Evolutionary conservation across 495 filamentous ascomycete genomes (phyloP).

Genomic region (Aspergillus sparsus): DNA sequence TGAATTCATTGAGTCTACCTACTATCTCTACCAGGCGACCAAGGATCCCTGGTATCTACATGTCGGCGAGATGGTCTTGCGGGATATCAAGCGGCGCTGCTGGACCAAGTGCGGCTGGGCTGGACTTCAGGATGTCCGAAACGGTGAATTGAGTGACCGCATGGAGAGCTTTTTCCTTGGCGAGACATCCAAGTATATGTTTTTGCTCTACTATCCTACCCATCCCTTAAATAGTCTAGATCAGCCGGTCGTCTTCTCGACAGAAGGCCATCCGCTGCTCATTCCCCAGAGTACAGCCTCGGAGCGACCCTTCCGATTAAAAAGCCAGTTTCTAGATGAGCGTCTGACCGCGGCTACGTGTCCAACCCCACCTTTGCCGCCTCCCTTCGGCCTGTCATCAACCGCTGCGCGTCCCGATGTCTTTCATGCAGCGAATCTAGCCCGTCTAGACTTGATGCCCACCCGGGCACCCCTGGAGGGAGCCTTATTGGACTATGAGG

Average conservation of each 20-base stretch:
- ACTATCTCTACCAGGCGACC: conserved; percentile 90
- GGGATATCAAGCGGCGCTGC: conserved; percentile 85
- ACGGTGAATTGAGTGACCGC: conserved; percentile 84
- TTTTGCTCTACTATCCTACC: conserved; percentile 78
- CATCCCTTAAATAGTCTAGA: conserved; percentile 89
- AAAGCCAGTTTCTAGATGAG: neutral
- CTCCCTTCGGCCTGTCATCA: conserved; percentile 70
- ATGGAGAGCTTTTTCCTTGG: conserved; percentile 99
- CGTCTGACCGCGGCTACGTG: conserved; percentile 44
- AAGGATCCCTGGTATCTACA: conserved; percentile 95
- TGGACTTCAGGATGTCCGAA: conserved; percentile 88
- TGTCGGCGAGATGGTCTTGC: conserved; percentile 90
- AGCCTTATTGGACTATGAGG: conserved; percentile 52
- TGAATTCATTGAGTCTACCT: conserved; percentile 95
- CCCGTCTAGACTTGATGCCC: conserved; percentile 76
- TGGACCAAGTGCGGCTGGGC: conserved; percentile 96
- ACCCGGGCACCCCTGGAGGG: conserved; percentile 53
- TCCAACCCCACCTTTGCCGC: conserved; percentile 55
- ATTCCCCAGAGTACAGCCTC: conserved; percentile 60
- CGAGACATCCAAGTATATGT: conserved; percentile 94
- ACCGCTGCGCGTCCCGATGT: conserved; percentile 83
- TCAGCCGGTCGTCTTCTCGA: conserved; percentile 87
- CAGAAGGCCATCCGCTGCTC: conserved; percentile 91
- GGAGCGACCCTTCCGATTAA: conserved; percentile 17
- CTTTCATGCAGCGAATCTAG: conserved; percentile 87